Conservation (phyloP, 2,329 filamentous ascomycete genomes). For the Chrysosphaeria jannelii region DNA sequence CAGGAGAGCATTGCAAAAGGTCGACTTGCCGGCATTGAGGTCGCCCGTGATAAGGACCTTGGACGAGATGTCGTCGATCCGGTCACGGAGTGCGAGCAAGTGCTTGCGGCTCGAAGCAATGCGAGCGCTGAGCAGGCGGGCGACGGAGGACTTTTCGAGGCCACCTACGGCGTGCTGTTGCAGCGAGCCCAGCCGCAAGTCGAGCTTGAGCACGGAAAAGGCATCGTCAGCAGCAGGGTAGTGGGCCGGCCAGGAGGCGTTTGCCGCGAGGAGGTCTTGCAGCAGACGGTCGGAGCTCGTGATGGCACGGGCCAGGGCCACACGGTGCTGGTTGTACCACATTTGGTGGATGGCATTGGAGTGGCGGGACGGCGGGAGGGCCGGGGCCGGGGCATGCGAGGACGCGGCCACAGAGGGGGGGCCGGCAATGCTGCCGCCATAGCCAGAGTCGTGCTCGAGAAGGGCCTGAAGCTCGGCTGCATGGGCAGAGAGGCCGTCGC, state of each 20-base stretch:
- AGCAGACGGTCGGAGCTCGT: conserved; percentile 61
- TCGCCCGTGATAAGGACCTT: conserved; percentile 93
- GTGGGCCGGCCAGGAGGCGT: conserved; percentile 73
- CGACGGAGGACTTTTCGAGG: conserved; percentile 71
- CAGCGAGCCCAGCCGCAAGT: conserved; percentile 64
- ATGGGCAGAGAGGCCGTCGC: conserved; percentile 16
- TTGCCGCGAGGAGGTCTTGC: conserved; percentile 59
- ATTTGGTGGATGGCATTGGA: conserved; percentile 75
- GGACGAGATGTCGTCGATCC: conserved; percentile 90
- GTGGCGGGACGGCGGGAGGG: too few relatives aligned
- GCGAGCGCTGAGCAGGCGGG: conserved; percentile 71
- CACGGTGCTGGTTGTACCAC: conserved; percentile 80
- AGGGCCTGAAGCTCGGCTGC: conserved; percentile 54
- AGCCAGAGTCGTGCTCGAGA: conserved; percentile 71
- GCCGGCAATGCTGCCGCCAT: conserved; percentile 49
- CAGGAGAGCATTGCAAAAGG: conserved; percentile 91
- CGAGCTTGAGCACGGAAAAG: conserved; percentile 82
- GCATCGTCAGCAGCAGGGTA: conserved; percentile 55
- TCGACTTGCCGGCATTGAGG: conserved; percentile 90
- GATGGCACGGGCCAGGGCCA: conserved; percentile 63
- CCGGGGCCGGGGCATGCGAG: conserved; percentile 14
- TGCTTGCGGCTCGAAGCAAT: conserved; percentile 86
- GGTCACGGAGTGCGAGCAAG: conserved; percentile 55
- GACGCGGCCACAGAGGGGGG: conserved; percentile 14
- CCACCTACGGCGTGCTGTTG: conserved; percentile 87